Evolutionary conservation across 1,139 yeast species (phyloP).

Genomic region (Pichia sp.): DNA sequence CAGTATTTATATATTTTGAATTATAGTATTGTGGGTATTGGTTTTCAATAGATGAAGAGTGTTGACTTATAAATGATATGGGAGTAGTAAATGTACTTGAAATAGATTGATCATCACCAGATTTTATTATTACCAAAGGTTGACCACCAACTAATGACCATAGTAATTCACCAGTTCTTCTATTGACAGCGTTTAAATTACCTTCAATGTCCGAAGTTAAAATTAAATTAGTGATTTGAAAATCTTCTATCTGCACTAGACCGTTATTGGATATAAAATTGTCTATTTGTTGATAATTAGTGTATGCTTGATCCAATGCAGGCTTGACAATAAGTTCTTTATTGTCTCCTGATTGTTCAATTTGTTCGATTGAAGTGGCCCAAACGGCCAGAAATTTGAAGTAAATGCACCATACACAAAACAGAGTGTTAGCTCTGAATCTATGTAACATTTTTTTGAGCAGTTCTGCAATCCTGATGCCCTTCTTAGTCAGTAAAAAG

Average conservation of each 20-base stretch:
- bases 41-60: not conserved
- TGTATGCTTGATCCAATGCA: not conserved
- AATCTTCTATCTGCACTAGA: constrained; percentile 34
- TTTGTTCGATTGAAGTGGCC: not conserved
- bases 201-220: constrained; percentile 86
- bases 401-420: not conserved
- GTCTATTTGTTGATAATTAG: not conserved
- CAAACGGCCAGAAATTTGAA: not conserved
- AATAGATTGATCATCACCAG: constrained; percentile 12
- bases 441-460: not conserved
- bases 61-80: not conserved
- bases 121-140: constrained; percentile 36
- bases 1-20: not conserved
- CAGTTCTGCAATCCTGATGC: not conserved
- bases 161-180: constrained; percentile 66
- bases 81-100: constrained; percentile 18
- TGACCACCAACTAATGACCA: constrained; percentile 67
- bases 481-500: not conserved
- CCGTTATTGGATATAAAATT: not conserved
- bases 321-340: constrained; percentile 6
- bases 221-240: constrained; percentile 54
- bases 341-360: not conserved
- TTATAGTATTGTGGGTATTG: not conserved
- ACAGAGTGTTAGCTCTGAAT: not conserved
- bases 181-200: constrained; percentile 70